Evolutionary conservation across 306 rosid species (phyloP).

Genomic region (Luffa acutangula): DNA sequence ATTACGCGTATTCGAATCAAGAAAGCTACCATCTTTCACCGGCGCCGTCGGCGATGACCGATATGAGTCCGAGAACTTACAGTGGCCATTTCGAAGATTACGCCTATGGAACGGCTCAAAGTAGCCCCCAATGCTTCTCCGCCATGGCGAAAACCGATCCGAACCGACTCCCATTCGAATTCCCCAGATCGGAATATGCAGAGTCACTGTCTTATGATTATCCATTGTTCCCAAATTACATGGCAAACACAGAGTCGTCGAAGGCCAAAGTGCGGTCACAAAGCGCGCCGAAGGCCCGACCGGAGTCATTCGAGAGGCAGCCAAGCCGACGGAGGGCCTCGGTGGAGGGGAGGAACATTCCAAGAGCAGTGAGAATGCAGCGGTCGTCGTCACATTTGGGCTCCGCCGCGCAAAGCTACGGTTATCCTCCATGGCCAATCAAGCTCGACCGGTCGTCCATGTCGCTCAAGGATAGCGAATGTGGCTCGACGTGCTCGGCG

Average conservation of each 20-base stretch:
- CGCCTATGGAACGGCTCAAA: constrained; percentile 48
- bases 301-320: constrained; percentile 64
- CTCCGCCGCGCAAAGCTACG: constrained; percentile 44
- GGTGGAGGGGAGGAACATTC: constrained; percentile 72
- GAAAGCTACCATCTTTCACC: constrained; percentile 54
- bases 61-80: constrained; percentile 52
- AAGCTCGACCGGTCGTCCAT: constrained; percentile 67
- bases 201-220: constrained; percentile 50
- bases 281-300: constrained; percentile 87
- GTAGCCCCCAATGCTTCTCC: constrained; percentile 62
- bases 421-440: constrained; percentile 73
- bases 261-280: constrained; percentile 79
- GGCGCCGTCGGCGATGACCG: constrained; percentile 49
- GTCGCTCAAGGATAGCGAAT: constrained; percentile 73
- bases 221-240: constrained; percentile 70
- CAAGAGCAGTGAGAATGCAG: constrained; percentile 80
- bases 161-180: constrained; percentile 41
- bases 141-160: constrained; percentile 38
- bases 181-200: constrained; percentile 46
- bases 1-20: not conserved
- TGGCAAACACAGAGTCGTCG: constrained; percentile 91
- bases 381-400: constrained; percentile 86
- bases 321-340: constrained; percentile 57
- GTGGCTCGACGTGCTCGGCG: constrained; percentile 73
- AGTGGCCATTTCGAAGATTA: constrained; percentile 70